phyloP scores from a whole-genome alignment of 257 asterid genomes.

The Paraleonurus japonicus region DNA sequence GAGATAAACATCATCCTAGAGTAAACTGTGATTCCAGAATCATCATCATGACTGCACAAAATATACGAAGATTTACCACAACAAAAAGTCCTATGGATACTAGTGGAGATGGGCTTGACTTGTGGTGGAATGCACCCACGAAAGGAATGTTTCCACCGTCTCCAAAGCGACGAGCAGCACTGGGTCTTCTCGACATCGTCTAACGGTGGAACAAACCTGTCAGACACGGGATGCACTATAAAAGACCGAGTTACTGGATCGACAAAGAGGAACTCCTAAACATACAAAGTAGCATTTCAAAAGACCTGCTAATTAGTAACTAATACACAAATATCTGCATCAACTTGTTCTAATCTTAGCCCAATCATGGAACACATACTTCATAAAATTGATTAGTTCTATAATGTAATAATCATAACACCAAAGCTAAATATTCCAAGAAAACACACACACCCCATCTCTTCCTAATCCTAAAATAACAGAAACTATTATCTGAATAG shows the following conservation, averaged over 20 bases:
- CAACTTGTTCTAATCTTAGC: not conserved
- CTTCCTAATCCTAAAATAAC: not conserved
- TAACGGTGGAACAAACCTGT: slow-evolving; percentile 29
- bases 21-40: not conserved
- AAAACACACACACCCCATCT: not conserved
- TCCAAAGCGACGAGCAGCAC: slow-evolving; percentile 64
- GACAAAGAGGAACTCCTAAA: not conserved
- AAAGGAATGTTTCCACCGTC: slow-evolving; percentile 71
- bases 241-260: slow-evolving; percentile 3
- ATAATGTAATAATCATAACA: not conserved
- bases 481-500: not conserved
- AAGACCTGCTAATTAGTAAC: not conserved
- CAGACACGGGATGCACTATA: slow-evolving; percentile 14
- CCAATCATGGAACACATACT: slow-evolving; percentile 1
- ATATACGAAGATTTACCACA: slow-evolving; percentile 53
- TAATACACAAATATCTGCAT: slow-evolving; percentile 3
- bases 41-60: slow-evolving; percentile 4
- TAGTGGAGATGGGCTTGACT: slow-evolving; percentile 75
- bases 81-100: slow-evolving; percentile 68
- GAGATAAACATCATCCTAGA: not conserved
- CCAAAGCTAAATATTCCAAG: not conserved
- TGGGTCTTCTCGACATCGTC: slow-evolving; percentile 81
- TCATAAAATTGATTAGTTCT: not conserved
- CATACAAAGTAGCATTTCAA: not conserved
- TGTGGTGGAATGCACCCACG: slow-evolving; percentile 70